Percentiles rank a stretch among this genome's conserved stretches.
phyloP scores from a whole-genome alignment of 352 stramenopile genomes.

The Pythium vanterpoolii region DNA sequence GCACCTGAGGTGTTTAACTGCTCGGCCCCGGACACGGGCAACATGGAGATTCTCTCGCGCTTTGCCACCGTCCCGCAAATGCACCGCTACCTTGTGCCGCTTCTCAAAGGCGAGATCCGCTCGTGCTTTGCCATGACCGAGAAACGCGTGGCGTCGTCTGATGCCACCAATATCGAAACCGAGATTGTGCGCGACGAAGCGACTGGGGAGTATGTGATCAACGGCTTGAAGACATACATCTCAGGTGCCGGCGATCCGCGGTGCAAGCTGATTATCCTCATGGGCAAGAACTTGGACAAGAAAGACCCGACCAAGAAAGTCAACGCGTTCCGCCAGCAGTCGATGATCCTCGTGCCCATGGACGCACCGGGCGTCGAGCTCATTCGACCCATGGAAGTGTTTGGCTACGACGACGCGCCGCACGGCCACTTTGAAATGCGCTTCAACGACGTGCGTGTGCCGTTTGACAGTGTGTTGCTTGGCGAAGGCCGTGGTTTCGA shows the following conservation, averaged over 20 bases:
- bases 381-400: constrained; percentile 88
- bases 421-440: constrained; percentile 95
- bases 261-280: constrained; percentile 89
- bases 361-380: constrained; percentile 90
- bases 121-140: constrained; percentile 98
- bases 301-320: constrained; percentile 22
- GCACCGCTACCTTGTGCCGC: constrained; percentile 89
- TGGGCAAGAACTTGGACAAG: constrained; percentile 62
- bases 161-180: constrained; percentile 95
- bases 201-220: constrained; percentile 90
- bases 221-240: constrained; percentile 96
- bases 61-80: constrained; percentile 93
- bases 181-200: constrained; percentile 65
- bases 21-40: constrained; percentile 95
- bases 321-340: constrained; percentile 72
- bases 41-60: constrained; percentile 97
- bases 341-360: constrained; percentile 92
- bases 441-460: constrained; percentile 92
- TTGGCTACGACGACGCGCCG: constrained; percentile 97
- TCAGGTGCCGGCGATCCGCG: constrained; percentile 94
- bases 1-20: constrained; percentile 97
- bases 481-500: constrained; percentile 86
- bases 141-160: constrained; percentile 92
- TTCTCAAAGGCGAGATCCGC: constrained; percentile 92
- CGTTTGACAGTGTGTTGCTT: constrained; percentile 83